Conservation (phyloP, 495 filamentous ascomycete species). For the Trypethelium eluteriae region DNA sequence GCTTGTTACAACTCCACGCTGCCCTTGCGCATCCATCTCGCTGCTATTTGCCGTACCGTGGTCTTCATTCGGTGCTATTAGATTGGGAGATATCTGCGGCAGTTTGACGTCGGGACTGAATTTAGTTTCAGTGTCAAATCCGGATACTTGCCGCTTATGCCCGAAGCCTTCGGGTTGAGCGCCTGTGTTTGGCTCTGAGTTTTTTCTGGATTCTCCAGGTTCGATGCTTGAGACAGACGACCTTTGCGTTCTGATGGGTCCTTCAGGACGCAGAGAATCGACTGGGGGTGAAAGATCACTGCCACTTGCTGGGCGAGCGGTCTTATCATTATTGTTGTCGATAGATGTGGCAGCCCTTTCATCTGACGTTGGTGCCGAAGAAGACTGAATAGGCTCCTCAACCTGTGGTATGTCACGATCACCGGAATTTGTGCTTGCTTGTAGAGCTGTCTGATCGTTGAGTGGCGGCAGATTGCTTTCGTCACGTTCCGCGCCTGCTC, state of each 20-base stretch:
- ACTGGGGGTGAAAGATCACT: constrained; percentile 2
- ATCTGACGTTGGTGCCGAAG: not conserved
- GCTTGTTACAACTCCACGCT: not conserved
- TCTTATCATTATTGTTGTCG: not conserved
- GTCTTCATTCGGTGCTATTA: not conserved
- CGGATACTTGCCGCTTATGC: constrained; percentile 1
- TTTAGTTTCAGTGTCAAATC: not conserved
- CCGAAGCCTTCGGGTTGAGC: not conserved
- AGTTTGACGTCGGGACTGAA: not conserved
- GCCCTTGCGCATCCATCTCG: not conserved
- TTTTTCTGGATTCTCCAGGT: not conserved
- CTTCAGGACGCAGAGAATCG: not conserved
- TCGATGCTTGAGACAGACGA: constrained; percentile 9
- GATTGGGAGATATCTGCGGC: not conserved
- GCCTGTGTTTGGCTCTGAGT: not conserved
- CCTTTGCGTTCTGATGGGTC: not conserved
- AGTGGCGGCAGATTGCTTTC: not conserved
- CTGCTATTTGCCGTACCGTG: not conserved
- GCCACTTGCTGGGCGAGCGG: not conserved
- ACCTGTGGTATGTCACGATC: not conserved
- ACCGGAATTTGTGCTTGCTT: not conserved
- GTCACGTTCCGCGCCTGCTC: too few species aligned
- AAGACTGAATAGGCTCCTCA: not conserved
- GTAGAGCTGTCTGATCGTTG: not conserved
- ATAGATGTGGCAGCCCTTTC: not conserved